Base-by-base conservation (phyloP, 176 grass and related monocot species). In the Hordeum marinum region DNA sequence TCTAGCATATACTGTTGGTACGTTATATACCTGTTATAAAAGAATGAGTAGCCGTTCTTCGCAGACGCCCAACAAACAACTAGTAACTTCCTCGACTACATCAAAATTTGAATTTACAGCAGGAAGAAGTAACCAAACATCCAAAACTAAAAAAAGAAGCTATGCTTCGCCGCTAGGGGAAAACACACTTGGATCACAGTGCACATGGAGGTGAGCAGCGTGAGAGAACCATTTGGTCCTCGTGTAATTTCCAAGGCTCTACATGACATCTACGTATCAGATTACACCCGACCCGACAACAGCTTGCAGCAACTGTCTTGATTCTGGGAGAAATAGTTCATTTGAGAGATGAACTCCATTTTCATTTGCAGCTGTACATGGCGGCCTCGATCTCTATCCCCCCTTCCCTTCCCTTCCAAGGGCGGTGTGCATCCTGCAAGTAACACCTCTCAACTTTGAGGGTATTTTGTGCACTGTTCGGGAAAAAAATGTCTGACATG, bases 21-120 rank as follows among this genome's bases (percentile, higher is more conserved):
- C 6, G 15, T 52, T 18, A 45, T 29, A 29, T 75, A 7, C 37
- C 39, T 50, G 32, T 29, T 29, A 29, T 76, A 48, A 18, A 80
- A 40, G n/a, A 50, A 21, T 41, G 62, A 70, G 8, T 46, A 73
- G 59, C 36, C 21, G 63, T 62, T 81, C 32, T 13, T 81, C 9
- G 37, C 54, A 12, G 52, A 68, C 67, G 62, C 61, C 31, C 48
- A 83, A 17, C 68, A 80, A 79, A 86, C 59, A 85, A 63, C 76
- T 77, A 77, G 35, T 2, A 11, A 70, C 69, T 88, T 91, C 85
- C 81, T 75, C 25, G 11, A 59, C 81, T 84, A 91, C 70, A 82
- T 77, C 88, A 91, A 91, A 91, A 88, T 81, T 91, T 45, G 13
- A 50, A 88, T 91, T 88, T 91, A 88, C 89, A 87, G 63, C 41